Base-by-base conservation (phyloP, 495 filamentous ascomycete genomes). In the Tetracladium marchalianum region DNA sequence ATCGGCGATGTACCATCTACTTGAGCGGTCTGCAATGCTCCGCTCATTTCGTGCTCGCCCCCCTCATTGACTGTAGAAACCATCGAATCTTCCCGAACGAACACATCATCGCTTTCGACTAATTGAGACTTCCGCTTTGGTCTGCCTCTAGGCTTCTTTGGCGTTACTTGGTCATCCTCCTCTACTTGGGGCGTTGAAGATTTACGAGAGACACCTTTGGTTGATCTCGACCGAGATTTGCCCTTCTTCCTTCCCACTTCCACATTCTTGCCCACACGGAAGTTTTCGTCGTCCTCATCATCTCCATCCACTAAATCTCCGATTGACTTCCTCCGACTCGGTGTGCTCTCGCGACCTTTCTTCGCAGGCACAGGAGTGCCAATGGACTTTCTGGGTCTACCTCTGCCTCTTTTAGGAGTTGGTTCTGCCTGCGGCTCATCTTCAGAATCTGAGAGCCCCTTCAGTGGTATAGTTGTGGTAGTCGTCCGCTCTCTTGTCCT, bases 401-500 rank as follows among this genome's bases (percentile, higher is more conserved):
- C 56, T 46, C 56, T 43, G 6, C 51, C 53, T 35, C 50, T 43
- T 38, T 54, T 55, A 6, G 56, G 56, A 4, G 53, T 50, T 1
- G 35, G 24, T 4, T 37, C 35, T 11, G 19, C 11, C 36, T 49
- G 41, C 0, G 27, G 13, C n/a, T 53, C 57, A 27, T 50, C 57
- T 41, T 68, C 69, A 9, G 66, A 61, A 41, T 70, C 65, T 31
- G 58, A 66, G 36, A 72, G 50, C 7, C 72, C 71, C 35, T 71
- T 72, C 22, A 77, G 52, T 8, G 72, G 74, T 15, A 77, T 64
- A 5, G 61, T 70, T 6, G 65, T 70, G 0, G 69, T 59, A n/a
- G 47, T 52, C 9, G 56, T 59, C 15, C 50, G 36, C 35, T 55
- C 53, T 39, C 34, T 54, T 32, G 47, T 66, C 5, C 50, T 39